phyloP scores from a whole-genome alignment of 768 basidiomycete genomes.

The Phlebiopsis gigantea region DNA sequence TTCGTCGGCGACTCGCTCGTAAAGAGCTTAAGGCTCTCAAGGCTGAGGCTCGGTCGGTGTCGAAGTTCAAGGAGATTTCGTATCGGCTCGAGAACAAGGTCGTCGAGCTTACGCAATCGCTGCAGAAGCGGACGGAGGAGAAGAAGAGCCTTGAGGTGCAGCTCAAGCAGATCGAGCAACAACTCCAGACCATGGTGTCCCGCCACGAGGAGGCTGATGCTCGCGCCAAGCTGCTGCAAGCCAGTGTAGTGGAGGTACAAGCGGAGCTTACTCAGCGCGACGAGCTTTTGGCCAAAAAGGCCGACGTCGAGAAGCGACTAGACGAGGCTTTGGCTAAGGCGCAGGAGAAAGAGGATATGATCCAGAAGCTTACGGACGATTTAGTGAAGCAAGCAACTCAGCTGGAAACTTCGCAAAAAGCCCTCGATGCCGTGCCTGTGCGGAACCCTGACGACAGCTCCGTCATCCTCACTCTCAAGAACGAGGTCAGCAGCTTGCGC shows the following conservation, averaged over 20 bases:
- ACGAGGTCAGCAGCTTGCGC: conserved; percentile 85
- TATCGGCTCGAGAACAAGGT: conserved; percentile 99
- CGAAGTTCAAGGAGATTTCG: conserved; percentile 98
- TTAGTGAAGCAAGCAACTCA: conserved; percentile 66
- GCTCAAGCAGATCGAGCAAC: conserved; percentile 75
- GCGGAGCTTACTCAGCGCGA: conserved; percentile 68
- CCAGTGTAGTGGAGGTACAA: conserved; percentile 64
- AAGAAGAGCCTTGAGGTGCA: conserved; percentile 81
- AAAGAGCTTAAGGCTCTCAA: conserved; percentile 80
- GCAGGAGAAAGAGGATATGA: conserved; percentile 77
- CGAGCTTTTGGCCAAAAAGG: conserved; percentile 70
- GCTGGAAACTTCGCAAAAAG: conserved; percentile 71
- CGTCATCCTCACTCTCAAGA: conserved; percentile 84
- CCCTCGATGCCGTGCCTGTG: conserved; percentile 56
- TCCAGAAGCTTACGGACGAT: conserved; percentile 78
- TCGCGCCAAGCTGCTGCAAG: conserved; percentile 66
- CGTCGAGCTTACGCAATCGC: conserved; percentile 91
- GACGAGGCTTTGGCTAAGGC: conserved; percentile 73
- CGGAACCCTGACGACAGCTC: conserved; percentile 79
- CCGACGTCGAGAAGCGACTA: conserved; percentile 71
- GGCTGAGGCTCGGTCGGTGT: conserved; percentile 92
- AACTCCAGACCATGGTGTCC: conserved; percentile 78
- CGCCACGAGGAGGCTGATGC: conserved; percentile 85
- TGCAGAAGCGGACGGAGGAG: conserved; percentile 88
- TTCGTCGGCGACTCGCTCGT: conserved; percentile 83